Evolutionary conservation across 1,284 basidiomycete species (phyloP).

Genomic region (Kwoniella shivajii): DNA sequence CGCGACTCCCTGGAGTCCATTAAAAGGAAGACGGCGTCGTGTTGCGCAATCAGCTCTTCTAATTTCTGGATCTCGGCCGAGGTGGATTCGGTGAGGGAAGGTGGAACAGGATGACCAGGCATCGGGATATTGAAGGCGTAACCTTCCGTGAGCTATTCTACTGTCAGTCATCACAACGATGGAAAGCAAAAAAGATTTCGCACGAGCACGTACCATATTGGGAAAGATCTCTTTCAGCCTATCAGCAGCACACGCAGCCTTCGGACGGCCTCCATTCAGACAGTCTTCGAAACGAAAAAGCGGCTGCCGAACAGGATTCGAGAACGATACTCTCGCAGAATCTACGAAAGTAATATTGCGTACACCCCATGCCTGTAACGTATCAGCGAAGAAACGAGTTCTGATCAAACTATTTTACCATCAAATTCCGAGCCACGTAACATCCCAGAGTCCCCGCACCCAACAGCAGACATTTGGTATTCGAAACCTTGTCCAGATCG

Average conservation of each 20-base stretch:
- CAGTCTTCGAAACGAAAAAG: constrained; percentile 95
- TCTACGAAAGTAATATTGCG: constrained; percentile 91
- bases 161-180: too few relatives aligned
- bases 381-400: not conserved
- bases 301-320: constrained; percentile 95
- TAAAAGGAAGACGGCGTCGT: constrained; percentile 90
- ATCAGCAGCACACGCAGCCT: constrained; percentile 89
- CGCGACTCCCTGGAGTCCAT: constrained; percentile 97
- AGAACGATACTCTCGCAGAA: constrained; percentile 87
- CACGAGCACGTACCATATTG: constrained; percentile 70
- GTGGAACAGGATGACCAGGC: constrained; percentile 89
- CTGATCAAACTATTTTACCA: constrained; percentile 64
- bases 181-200: not conserved
- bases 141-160: constrained; percentile 62
- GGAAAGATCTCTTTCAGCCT: constrained; percentile 86
- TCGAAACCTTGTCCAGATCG: constrained; percentile 81
- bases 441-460: constrained; percentile 97
- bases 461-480: constrained; percentile 78
- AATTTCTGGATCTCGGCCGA: constrained; percentile 65
- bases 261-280: constrained; percentile 87
- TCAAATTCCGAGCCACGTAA: constrained; percentile 85
- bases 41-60: constrained; percentile 74
- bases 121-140: constrained; percentile 83
- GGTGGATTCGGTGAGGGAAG: constrained; percentile 59
- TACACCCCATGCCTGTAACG: constrained; percentile 84